These are phyloP conservation scores for Pythium scleroteichum DNA, from an alignment of 352 stramenopile genomes.

Conservation along the genomic window DNA sequence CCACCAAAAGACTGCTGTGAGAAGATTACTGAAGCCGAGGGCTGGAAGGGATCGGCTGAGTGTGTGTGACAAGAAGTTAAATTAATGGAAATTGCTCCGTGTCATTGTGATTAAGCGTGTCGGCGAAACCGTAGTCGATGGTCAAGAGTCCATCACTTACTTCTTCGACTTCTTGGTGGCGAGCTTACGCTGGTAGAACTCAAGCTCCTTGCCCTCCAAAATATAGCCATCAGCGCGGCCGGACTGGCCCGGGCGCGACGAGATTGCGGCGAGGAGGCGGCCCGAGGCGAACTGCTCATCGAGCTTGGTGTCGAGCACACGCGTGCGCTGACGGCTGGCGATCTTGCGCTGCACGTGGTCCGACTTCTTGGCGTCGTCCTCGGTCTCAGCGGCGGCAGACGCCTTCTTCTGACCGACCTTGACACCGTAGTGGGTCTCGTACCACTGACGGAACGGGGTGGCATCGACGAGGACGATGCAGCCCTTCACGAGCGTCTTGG, in stretches of 20 bases:
- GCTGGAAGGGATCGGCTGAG: no score
- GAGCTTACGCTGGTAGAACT: constrained; percentile 99
- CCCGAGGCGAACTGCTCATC: constrained; percentile 97
- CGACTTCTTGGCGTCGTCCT: constrained; percentile 92
- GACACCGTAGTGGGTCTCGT: constrained; percentile 98
- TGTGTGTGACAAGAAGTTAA: no score
- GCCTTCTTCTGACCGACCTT: constrained; percentile 90
- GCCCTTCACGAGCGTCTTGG: constrained; percentile 99
- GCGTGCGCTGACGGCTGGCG: constrained; percentile 90
- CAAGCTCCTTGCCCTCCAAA: constrained; percentile 98
- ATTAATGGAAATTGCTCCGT: constrained; percentile 28
- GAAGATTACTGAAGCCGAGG: neutral
- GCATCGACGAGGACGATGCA: constrained; percentile 98
- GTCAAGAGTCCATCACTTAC: constrained; percentile 46
- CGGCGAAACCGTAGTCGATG: constrained; percentile 18
- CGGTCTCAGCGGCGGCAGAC: constrained; percentile 69
- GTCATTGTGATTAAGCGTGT: constrained; percentile 34
- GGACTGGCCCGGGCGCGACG: constrained; percentile 97
- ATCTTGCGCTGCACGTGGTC: constrained; percentile 94
- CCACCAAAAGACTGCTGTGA: no score
- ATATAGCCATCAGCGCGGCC: constrained; percentile 99
- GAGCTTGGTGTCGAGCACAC: constrained; percentile 92
- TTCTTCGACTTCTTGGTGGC: constrained; percentile 99
- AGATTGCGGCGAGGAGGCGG: constrained; percentile 97
- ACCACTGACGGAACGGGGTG: constrained; percentile 99